phyloP scores from a whole-genome alignment of 768 basidiomycete species.

The Tylopilus sp. region DNA sequence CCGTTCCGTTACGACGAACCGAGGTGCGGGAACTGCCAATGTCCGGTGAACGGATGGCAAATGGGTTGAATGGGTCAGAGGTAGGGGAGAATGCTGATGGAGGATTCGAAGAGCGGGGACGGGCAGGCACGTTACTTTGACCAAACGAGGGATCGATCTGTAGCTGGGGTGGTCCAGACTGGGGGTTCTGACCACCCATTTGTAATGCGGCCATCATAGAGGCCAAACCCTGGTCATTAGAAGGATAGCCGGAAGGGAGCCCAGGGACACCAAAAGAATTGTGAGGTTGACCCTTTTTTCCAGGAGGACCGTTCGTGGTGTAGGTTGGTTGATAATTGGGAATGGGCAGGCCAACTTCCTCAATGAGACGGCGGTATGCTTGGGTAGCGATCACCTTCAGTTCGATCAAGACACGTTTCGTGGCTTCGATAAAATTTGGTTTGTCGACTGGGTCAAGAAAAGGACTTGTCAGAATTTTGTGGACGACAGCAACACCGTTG shows the following conservation, averaged over 20 bases:
- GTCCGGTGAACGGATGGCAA: slow-evolving; percentile 49
- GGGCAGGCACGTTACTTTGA: slow-evolving; percentile 39
- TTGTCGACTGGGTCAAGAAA: slow-evolving; percentile 76
- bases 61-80: slow-evolving; percentile 57
- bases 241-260: slow-evolving; percentile 73
- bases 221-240: slow-evolving; percentile 80
- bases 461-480: slow-evolving; percentile 87
- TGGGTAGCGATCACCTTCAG: slow-evolving; percentile 93
- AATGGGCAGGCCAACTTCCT: slow-evolving; percentile 90
- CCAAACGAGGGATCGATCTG: slow-evolving; percentile 67
- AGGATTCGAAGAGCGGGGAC: slow-evolving; percentile 43
- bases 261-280: slow-evolving; percentile 66
- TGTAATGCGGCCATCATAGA: slow-evolving; percentile 93
- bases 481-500: slow-evolving; percentile 89
- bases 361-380: slow-evolving; percentile 88
- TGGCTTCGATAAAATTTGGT: slow-evolving; percentile 72
- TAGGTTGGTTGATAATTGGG: slow-evolving; percentile 85
- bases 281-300: slow-evolving; percentile 55
- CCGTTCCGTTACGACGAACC: slow-evolving; percentile 42
- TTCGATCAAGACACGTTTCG: slow-evolving; percentile 85
- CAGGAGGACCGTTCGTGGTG: slow-evolving; percentile 53
- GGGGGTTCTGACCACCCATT: slow-evolving; percentile 85
- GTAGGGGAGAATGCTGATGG: slow-evolving; percentile 48
- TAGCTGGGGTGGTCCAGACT: slow-evolving; percentile 71
- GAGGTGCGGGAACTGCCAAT: slow-evolving; percentile 47